Evolutionary conservation across 1,284 basidiomycete genomes (phyloP).

Genomic region (Singerocomus rubriflavus): DNA sequence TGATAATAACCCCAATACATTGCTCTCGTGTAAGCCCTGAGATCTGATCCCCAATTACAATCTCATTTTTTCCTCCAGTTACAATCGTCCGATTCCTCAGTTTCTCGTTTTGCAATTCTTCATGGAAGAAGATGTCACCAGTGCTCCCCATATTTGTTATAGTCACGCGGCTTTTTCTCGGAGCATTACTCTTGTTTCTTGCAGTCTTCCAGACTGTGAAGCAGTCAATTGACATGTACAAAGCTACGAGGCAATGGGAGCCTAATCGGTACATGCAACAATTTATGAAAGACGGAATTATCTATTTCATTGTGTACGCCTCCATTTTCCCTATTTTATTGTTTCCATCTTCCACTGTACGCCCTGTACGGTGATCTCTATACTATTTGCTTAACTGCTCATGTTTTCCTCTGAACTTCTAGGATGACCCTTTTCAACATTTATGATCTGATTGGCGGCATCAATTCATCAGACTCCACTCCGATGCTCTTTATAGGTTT

Average conservation of each 20-base stretch:
- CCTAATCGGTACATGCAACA: not conserved
- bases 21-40: no score
- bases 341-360: no score
- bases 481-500: not conserved
- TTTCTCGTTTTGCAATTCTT: no score
- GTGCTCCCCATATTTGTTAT: not conserved
- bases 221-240: not conserved
- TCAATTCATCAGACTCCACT: not conserved
- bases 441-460: not conserved
- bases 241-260: not conserved
- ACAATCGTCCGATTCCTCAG: no score
- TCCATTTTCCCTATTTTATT: no score
- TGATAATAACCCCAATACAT: no score
- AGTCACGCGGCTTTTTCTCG: not conserved
- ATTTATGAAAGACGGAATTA: not conserved
- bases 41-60: no score
- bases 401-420: no score
- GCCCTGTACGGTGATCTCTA: no score
- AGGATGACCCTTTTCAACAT: not conserved
- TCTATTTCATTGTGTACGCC: not conserved
- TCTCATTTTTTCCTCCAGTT: no score
- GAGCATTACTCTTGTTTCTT: not conserved
- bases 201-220: not conserved
- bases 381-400: not conserved
- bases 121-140: no score